Evolutionary conservation across 2,329 filamentous ascomycete genomes (phyloP).

Genomic region (Diatrype stigma): DNA sequence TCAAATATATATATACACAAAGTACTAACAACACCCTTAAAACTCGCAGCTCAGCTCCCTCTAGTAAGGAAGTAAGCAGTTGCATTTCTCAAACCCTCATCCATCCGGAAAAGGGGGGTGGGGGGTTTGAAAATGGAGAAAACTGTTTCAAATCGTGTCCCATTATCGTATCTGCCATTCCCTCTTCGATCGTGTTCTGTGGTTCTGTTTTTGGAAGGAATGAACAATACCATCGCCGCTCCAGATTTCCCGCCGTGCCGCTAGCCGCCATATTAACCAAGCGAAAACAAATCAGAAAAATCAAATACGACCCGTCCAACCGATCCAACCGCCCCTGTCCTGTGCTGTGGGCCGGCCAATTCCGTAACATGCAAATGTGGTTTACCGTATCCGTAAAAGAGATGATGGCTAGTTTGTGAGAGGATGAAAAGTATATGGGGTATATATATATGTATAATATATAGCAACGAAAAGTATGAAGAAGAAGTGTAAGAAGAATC

Average conservation of each 20-base stretch:
- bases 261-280: neutral
- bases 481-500: too few relatives aligned
- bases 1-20: neutral
- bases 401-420: neutral
- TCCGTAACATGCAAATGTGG: neutral
- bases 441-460: neutral
- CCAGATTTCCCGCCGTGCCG: neutral
- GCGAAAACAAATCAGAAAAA: neutral
- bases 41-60: neutral
- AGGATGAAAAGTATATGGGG: neutral
- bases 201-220: neutral
- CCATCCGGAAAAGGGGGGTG: too few relatives aligned
- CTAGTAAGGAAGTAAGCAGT: neutral
- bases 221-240: neutral
- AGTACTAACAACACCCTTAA: too few relatives aligned
- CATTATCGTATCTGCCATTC: neutral
- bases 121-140: neutral
- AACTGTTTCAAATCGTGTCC: neutral
- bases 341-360: neutral
- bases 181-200: too few relatives aligned
- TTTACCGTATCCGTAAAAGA: neutral
- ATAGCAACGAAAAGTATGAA: too few relatives aligned
- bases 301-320: too few relatives aligned
- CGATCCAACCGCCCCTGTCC: neutral
- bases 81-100: neutral